phyloP scores from a whole-genome alignment of 2,329 filamentous ascomycete genomes.

The Pseudogymnoascus destructans region DNA sequence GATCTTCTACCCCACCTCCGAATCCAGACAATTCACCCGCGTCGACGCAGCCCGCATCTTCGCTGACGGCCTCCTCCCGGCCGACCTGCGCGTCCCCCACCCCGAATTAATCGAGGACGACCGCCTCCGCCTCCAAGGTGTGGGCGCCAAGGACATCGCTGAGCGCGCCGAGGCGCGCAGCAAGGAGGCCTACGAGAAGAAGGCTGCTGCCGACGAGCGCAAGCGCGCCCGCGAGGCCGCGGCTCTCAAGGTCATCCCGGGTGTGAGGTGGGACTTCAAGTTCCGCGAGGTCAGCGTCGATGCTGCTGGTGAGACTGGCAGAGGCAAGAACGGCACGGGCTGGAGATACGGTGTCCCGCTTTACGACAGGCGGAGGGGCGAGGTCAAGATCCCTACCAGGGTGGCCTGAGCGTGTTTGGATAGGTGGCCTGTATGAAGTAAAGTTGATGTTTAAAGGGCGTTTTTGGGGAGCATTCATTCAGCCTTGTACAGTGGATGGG shows the following conservation, averaged over 20 bases:
- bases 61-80: constrained; percentile 43
- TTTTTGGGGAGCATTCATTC: constrained; percentile 4
- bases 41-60: constrained; percentile 54
- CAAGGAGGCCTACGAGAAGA: constrained; percentile 27
- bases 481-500: constrained; percentile 5
- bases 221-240: constrained; percentile 27
- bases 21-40: constrained; percentile 50
- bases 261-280: constrained; percentile 48
- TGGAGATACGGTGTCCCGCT: constrained; percentile 52
- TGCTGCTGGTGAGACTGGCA: constrained; percentile 40
- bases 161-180: constrained; percentile 23
- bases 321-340: constrained; percentile 39
- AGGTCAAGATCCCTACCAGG: constrained; percentile 53
- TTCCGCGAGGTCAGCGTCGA: constrained; percentile 47
- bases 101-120: constrained; percentile 42
- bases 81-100: constrained; percentile 49
- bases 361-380: constrained; percentile 48
- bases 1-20: constrained; percentile 50
- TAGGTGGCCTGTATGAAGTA: background rate
- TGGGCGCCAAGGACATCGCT: constrained; percentile 24
- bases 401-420: constrained; percentile 28
- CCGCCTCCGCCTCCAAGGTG: constrained; percentile 26
- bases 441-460: background rate
- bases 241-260: constrained; percentile 33
- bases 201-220: constrained; percentile 11